Conservation (phyloP, 352 stramenopile genomes). For the Thraustochytrium striatum region DNA sequence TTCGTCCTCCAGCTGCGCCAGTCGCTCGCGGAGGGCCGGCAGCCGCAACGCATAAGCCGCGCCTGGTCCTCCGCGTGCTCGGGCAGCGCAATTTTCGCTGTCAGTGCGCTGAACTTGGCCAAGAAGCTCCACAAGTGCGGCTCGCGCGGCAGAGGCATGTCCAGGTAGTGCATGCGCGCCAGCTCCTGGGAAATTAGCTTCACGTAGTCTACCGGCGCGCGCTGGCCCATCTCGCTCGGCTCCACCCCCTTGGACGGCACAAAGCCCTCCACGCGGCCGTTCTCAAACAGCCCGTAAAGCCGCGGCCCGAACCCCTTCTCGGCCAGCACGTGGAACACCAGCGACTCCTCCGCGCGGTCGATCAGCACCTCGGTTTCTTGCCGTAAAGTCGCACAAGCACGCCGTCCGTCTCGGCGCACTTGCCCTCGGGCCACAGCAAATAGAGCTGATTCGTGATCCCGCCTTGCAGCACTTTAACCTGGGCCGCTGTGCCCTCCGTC, state of each 20-base stretch:
- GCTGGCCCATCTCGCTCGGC: conserved; percentile 74
- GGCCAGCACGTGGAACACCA: conserved; percentile 74
- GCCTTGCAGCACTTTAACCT: conserved; percentile 75
- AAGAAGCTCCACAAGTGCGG: conserved; percentile 67
- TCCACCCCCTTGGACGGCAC: conserved; percentile 72
- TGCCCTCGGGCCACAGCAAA: conserved; percentile 64
- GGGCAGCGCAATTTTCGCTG: not conserved
- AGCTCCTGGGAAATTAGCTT: conserved; percentile 77
- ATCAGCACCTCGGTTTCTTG: conserved; percentile 86
- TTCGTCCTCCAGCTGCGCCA: conserved; percentile 73
- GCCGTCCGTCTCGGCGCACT: conserved; percentile 24
- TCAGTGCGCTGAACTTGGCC: not conserved
- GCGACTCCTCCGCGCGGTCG: conserved; percentile 75
- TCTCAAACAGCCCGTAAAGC: conserved; percentile 82
- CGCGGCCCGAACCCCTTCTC: conserved; percentile 73
- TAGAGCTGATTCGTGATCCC: conserved; percentile 89
- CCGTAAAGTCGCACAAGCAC: conserved; percentile 84
- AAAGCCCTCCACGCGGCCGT: conserved; percentile 83
- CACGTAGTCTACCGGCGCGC: conserved; percentile 69
- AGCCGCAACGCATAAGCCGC: conserved; percentile 62
- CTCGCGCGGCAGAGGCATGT: conserved; percentile 63
- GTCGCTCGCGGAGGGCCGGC: conserved; percentile 51
- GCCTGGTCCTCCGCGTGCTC: conserved; percentile 51
- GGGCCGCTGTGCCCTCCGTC: not conserved
- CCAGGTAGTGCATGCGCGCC: conserved; percentile 75